phyloP scores from a whole-genome alignment of 805 yeast genomes.

The Yarrowia yakushimensis region DNA sequence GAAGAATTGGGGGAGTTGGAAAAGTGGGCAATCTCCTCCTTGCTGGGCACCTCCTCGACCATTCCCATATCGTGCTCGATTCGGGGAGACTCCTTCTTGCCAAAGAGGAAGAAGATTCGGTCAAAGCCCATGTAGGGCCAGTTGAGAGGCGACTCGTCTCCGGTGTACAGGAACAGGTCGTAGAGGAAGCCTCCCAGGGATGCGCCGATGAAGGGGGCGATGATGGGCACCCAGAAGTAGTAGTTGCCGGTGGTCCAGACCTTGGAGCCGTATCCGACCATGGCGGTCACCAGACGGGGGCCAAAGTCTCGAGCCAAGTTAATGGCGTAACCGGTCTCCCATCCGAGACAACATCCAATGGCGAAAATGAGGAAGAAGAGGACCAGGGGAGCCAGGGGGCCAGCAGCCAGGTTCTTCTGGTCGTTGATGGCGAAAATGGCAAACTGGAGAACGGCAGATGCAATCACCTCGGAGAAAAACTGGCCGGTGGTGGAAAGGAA shows the following conservation, averaged over 20 bases:
- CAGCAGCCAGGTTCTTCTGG: conserved; percentile 48
- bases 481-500: conserved; percentile 45
- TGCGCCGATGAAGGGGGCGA: conserved; percentile 50
- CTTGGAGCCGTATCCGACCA: conserved; percentile 47
- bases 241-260: conserved; percentile 43
- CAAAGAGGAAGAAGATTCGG: conserved; percentile 1
- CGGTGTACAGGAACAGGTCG: conserved; percentile 50
- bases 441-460: conserved; percentile 46
- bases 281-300: conserved; percentile 49
- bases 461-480: conserved; percentile 48
- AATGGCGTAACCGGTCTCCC: conserved; percentile 54
- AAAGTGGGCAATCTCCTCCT: conserved; percentile 19
- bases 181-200: conserved; percentile 49
- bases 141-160: conserved; percentile 51
- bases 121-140: conserved; percentile 41
- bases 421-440: conserved; percentile 52
- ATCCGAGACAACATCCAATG: conserved; percentile 49
- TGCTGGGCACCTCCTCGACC: neutral
- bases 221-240: conserved; percentile 54
- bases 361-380: conserved; percentile 46
- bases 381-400: conserved; percentile 48
- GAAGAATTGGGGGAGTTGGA: conserved; percentile 9
- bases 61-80: conserved; percentile 23
- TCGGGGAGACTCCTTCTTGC: conserved; percentile 12
- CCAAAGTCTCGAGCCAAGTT: conserved; percentile 56